phyloP scores from a whole-genome alignment of 2,329 filamentous ascomycete species.

The Stemphylium vesicarium region DNA sequence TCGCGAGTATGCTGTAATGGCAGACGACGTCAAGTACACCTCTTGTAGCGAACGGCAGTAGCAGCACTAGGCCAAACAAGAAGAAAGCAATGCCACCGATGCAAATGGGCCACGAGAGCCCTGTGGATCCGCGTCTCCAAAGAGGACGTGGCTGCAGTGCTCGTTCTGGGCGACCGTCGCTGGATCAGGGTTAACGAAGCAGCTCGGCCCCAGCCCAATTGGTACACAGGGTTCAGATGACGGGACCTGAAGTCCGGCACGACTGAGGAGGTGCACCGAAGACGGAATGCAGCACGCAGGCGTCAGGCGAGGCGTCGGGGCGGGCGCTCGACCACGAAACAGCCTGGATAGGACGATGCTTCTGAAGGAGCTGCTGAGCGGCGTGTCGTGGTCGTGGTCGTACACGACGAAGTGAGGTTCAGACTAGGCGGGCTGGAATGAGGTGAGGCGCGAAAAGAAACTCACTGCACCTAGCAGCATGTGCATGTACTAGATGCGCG shows the following conservation, averaged over 20 bases:
- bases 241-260: constrained; percentile 30
- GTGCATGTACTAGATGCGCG: constrained; percentile 8
- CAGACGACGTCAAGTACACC: constrained; percentile 22
- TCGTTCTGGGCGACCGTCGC: constrained; percentile 18
- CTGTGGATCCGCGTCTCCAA: constrained; percentile 28
- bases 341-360: constrained; percentile 9
- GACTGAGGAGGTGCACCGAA: constrained; percentile 19
- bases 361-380: constrained; percentile 25
- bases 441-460: constrained; percentile 27
- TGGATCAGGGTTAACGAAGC: constrained; percentile 12
- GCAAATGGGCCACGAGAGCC: constrained; percentile 33
- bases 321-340: constrained; percentile 16
- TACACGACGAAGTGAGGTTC: constrained; percentile 30
- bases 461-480: constrained; percentile 8
- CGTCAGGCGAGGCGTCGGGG: constrained; percentile 27
- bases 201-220: constrained; percentile 9
- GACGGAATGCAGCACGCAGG: constrained; percentile 30
- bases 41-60: constrained; percentile 35
- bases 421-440: constrained; percentile 21
- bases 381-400: constrained; percentile 30
- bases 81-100: constrained; percentile 31
- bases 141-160: constrained; percentile 46
- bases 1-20: constrained; percentile 1
- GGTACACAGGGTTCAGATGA: constrained; percentile 31
- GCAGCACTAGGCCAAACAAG: constrained; percentile 31